Evolutionary conservation across 2,329 filamentous ascomycete species (phyloP).

Genomic region (Boeremia lycopersici): DNA sequence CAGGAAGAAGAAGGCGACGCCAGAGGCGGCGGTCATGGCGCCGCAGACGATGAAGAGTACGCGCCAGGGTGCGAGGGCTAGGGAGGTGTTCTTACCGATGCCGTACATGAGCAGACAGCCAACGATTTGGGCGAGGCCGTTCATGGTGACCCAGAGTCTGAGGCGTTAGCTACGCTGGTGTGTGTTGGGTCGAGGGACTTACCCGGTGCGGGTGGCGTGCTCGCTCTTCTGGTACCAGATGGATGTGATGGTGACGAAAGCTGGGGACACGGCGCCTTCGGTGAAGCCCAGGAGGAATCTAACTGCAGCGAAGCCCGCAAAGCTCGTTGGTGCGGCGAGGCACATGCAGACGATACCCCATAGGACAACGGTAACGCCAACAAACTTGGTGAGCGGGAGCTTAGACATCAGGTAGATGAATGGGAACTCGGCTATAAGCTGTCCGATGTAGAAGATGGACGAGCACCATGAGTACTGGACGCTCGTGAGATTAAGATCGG

Average conservation of each 20-base stretch:
- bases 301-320: conserved; percentile 47
- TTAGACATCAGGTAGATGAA: conserved; percentile 60
- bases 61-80: conserved; percentile 54
- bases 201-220: conserved; percentile 32
- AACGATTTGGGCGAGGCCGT: conserved; percentile 55
- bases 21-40: conserved; percentile 52
- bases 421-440: conserved; percentile 53
- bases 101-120: conserved; percentile 59
- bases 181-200: neutral
- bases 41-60: conserved; percentile 58
- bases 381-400: conserved; percentile 57
- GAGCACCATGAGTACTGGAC: conserved; percentile 58
- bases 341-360: conserved; percentile 55
- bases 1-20: conserved; percentile 53
- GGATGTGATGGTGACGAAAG: conserved; percentile 54
- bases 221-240: conserved; percentile 39
- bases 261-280: conserved; percentile 54
- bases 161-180: neutral
- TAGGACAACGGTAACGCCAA: conserved; percentile 52
- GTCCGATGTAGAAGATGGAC: conserved; percentile 54
- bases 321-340: conserved; percentile 51
- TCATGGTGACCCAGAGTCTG: conserved; percentile 54
- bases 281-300: conserved; percentile 51
- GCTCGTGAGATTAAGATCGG: conserved; percentile 54
- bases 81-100: conserved; percentile 49